phyloP scores from a whole-genome alignment of 2,329 filamentous ascomycete genomes.

The Sarocladium kiliense region DNA sequence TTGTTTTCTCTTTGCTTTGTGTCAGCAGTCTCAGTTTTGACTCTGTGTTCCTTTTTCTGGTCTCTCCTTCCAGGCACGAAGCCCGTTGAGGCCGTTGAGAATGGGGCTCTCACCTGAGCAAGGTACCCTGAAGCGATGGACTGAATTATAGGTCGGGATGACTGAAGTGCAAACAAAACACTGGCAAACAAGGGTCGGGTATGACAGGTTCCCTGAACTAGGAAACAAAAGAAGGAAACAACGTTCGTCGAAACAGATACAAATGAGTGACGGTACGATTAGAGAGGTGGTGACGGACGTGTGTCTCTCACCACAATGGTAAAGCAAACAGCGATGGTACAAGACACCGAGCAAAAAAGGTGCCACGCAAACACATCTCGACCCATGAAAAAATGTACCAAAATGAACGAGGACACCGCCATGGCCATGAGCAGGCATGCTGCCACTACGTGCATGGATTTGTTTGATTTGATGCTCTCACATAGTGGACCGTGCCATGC shows the following conservation, averaged over 20 bases:
- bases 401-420: not conserved
- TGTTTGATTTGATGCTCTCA: constrained; percentile 1
- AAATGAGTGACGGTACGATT: not conserved
- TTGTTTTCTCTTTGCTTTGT: not conserved
- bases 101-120: not conserved
- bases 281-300: no score
- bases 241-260: not conserved
- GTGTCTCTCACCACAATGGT: no score
- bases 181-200: not conserved
- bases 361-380: no score
- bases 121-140: not conserved
- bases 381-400: no score
- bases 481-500: not conserved
- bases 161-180: not conserved
- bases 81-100: not conserved
- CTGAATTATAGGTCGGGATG: not conserved
- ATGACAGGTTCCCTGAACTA: not conserved
- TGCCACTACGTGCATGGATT: not conserved
- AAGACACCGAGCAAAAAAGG: no score
- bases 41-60: not conserved
- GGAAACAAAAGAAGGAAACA: not conserved
- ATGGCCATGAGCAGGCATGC: not conserved
- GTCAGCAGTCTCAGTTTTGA: not conserved
- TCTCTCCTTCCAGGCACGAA: not conserved
- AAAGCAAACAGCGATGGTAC: no score